Evolutionary conservation across 108 stramenopile genomes (phyloP).

Genomic region (Conticribra guillardii): DNA sequence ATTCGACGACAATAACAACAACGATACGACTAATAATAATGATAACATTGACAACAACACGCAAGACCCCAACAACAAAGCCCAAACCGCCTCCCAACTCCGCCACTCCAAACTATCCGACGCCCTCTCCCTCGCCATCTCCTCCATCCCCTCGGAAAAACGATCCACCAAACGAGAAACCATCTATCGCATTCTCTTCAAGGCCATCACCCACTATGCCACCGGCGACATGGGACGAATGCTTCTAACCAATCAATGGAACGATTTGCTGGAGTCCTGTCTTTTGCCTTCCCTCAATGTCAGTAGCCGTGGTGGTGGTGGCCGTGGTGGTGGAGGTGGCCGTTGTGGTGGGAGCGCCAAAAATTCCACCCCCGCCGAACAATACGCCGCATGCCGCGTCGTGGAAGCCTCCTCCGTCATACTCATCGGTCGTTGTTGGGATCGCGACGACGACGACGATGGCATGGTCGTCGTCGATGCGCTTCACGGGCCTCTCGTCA

Average conservation of each 20-base stretch:
- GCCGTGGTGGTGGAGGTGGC: too few species aligned
- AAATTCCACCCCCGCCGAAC: constrained; percentile 63
- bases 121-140: constrained; percentile 28
- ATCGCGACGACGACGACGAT: constrained; percentile 47
- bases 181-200: constrained; percentile 58
- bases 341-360: constrained; percentile 33
- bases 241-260: constrained; percentile 25
- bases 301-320: too few species aligned
- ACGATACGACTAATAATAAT: neutral
- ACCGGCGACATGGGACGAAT: constrained; percentile 44
- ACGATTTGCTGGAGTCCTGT: constrained; percentile 39
- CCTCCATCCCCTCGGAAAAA: constrained; percentile 58
- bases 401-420: constrained; percentile 76
- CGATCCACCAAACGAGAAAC: constrained; percentile 69
- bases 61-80: constrained; percentile 4
- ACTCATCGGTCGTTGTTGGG: constrained; percentile 29
- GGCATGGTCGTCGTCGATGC: constrained; percentile 39
- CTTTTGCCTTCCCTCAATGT: constrained; percentile 40
- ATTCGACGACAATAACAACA: constrained; percentile 5
- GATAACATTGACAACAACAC: constrained; percentile 4
- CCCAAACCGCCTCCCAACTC: constrained; percentile 6
- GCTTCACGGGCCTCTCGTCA: constrained; percentile 51
- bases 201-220: constrained; percentile 70
- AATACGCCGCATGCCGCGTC: constrained; percentile 86
- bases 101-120: constrained; percentile 32